A percentile compares a stretch with the other conserved stretches of the same genome.
These are phyloP conservation scores for Podila epigama DNA, from an alignment of 192 early-diverging fungal genomes.

Conservation along the genomic window DNA sequence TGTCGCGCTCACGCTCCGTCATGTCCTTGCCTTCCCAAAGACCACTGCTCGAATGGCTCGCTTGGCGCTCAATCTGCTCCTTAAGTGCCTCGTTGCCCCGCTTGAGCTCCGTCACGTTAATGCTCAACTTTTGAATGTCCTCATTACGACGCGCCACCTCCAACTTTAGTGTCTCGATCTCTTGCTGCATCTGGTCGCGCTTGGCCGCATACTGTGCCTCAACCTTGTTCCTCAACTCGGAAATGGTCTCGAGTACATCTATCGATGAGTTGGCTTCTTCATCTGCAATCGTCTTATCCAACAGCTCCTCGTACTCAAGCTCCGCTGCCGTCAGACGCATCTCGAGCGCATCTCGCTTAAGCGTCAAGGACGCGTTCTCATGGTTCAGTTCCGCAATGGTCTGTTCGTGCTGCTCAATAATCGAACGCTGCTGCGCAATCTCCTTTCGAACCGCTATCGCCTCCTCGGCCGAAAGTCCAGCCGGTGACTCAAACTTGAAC, in stretches of 20 bases:
- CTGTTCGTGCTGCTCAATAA: constrained; percentile 68
- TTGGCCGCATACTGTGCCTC: constrained; percentile 87
- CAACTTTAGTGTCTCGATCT: constrained; percentile 74
- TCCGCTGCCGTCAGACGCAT: constrained; percentile 72
- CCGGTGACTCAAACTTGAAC: constrained; percentile 68
- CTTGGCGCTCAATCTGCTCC: constrained; percentile 51
- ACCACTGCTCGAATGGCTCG: constrained; percentile 29
- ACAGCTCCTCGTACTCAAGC: constrained; percentile 82
- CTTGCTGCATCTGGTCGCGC: constrained; percentile 74
- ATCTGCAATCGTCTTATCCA: constrained; percentile 74
- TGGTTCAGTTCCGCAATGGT: constrained; percentile 67
- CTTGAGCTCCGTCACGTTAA: constrained; percentile 68
- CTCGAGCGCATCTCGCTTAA: constrained; percentile 74
- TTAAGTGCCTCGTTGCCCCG: constrained; percentile 66
- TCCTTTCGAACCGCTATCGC: constrained; percentile 73
- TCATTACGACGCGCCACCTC: constrained; percentile 75
- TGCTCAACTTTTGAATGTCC: constrained; percentile 67
- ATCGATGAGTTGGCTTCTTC: constrained; percentile 67
- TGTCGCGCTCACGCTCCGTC: constrained; percentile 74
- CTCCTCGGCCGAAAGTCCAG: constrained; percentile 67
- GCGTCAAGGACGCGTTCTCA: constrained; percentile 63
- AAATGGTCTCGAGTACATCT: constrained; percentile 77
- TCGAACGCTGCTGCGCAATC: constrained; percentile 70
- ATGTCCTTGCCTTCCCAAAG: constrained; percentile 54
- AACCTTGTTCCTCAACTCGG: constrained; percentile 84